A percentile compares a stretch with the other conserved stretches of the same genome.
phyloP scores from a whole-genome alignment of 2,329 filamentous ascomycete species.

The Stylonectria norvegica region DNA sequence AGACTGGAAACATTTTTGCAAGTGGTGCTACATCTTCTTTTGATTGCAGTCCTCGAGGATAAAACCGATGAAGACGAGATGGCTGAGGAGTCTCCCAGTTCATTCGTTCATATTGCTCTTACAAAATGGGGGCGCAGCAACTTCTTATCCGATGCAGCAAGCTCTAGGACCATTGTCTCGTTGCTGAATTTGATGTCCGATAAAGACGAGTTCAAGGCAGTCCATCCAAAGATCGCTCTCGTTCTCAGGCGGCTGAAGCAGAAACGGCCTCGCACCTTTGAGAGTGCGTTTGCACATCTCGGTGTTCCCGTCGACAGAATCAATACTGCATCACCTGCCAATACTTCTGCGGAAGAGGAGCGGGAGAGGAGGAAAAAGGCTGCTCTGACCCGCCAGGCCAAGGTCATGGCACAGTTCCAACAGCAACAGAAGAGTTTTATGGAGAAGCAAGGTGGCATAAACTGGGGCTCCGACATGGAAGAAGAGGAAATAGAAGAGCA shows the following conservation, averaged over 20 bases:
- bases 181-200: slow-evolving; percentile 59
- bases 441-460: slow-evolving; percentile 79
- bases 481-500: slow-evolving; percentile 62
- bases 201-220: slow-evolving; percentile 75
- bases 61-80: slow-evolving; percentile 53
- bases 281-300: slow-evolving; percentile 59
- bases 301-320: slow-evolving; percentile 73
- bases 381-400: slow-evolving; percentile 82
- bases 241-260: slow-evolving; percentile 83
- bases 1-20: slow-evolving; percentile 89
- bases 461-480: slow-evolving; percentile 78
- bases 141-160: slow-evolving; percentile 54
- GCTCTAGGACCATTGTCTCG: slow-evolving; percentile 60
- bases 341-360: slow-evolving; percentile 65
- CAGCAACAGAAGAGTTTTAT: slow-evolving; percentile 95
- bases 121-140: slow-evolving; percentile 60
- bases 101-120: slow-evolving; percentile 72
- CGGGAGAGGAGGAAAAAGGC: slow-evolving; percentile 85
- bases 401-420: slow-evolving; percentile 97
- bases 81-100: slow-evolving; percentile 48
- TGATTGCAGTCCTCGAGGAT: slow-evolving; percentile 86
- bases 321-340: slow-evolving; percentile 77
- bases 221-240: slow-evolving; percentile 77
- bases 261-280: slow-evolving; percentile 71
- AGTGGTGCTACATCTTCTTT: slow-evolving; percentile 80